Evolutionary conservation across 164 flowering plant genomes (phyloP).

Genomic region (Sextonia rubra): DNA sequence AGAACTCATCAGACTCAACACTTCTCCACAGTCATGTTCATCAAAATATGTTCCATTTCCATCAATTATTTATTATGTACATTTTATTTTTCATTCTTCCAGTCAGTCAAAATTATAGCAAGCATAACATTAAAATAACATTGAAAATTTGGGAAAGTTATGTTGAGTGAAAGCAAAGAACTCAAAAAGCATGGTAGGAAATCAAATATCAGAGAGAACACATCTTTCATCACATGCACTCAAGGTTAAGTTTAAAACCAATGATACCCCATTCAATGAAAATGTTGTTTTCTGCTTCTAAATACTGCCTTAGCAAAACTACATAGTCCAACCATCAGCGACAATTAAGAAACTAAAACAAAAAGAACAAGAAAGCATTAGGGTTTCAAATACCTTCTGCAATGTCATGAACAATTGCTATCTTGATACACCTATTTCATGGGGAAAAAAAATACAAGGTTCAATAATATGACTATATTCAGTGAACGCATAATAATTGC

Average conservation of each 20-base stretch:
- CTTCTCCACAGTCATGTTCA: neutral
- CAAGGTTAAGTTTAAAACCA: too few relatives aligned
- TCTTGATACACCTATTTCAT: constrained; percentile 89
- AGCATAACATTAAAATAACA: too few relatives aligned
- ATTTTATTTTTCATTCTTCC: neutral
- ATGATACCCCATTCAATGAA: too few relatives aligned
- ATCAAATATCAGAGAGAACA: too few relatives aligned
- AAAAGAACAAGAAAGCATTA: too few relatives aligned
- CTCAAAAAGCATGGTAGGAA: neutral
- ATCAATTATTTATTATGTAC: neutral
- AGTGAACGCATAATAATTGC: neutral
- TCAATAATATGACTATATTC: neutral
- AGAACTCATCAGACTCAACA: neutral
- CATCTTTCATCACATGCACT: too few relatives aligned
- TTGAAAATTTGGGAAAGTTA: too few relatives aligned
- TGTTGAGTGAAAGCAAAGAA: neutral
- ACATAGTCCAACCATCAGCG: too few relatives aligned
- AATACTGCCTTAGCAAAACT: too few relatives aligned
- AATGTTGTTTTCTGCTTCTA: too few relatives aligned
- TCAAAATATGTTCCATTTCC: neutral
- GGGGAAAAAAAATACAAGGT: constrained; percentile 1
- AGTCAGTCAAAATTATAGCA: neutral
- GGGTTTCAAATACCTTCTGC: constrained; percentile 69
- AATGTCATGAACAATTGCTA: constrained; percentile 95
- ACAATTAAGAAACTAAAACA: too few relatives aligned